phyloP scores from a whole-genome alignment of 148 eudicot species.

The Chenopodium suecicum region DNA sequence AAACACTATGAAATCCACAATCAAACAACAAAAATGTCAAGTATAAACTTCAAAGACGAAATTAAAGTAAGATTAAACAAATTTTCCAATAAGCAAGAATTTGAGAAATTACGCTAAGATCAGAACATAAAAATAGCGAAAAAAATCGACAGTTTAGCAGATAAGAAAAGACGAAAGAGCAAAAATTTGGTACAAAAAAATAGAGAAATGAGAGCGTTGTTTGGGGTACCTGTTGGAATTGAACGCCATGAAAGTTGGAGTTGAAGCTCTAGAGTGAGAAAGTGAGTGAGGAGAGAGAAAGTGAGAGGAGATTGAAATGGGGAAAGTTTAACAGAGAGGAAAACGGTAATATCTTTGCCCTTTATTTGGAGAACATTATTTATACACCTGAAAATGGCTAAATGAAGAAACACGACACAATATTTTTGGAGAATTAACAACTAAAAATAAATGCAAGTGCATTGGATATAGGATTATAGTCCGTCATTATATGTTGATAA shows the following conservation, averaged over 20 bases:
- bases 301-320: neutral
- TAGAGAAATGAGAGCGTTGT: no score
- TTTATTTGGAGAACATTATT: neutral
- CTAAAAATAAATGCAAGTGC: no score
- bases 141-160: neutral
- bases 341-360: neutral
- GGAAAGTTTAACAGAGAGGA: neutral
- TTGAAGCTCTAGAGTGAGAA: neutral
- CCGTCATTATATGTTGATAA: no score
- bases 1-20: neutral
- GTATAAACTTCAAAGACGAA: neutral
- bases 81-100: neutral
- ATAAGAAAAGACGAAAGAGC: neutral
- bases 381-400: neutral
- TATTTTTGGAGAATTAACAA: no score
- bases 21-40: neutral
- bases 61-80: neutral
- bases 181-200: no score
- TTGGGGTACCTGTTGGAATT: no score
- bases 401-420: no score
- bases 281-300: conserved; percentile 1
- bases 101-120: neutral
- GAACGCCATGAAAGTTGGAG: neutral
- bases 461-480: no score
- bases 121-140: neutral